Conservation (phyloP, 2,329 filamentous ascomycete genomes). For the Alternaria ethzedia region DNA sequence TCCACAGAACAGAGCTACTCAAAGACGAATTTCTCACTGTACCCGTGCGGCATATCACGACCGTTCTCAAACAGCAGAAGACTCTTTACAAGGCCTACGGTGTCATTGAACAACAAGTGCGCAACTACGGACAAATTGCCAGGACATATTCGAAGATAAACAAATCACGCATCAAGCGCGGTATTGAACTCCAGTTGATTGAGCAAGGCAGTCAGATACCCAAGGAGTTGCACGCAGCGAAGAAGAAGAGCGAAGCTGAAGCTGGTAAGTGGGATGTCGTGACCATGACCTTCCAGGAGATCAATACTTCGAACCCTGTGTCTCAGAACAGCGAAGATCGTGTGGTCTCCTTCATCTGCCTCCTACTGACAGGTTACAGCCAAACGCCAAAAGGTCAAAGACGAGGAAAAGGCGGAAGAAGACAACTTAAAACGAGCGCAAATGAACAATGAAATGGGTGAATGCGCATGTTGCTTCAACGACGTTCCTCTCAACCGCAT, state of each 20-base stretch:
- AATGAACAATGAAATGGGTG: conserved; percentile 58
- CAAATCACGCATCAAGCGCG: conserved; percentile 29
- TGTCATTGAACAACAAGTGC: conserved; percentile 39
- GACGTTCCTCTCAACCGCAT: conserved; percentile 71
- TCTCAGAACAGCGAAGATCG: neutral
- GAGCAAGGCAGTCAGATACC: conserved; percentile 32
- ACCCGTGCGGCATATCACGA: conserved; percentile 45
- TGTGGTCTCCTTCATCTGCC: neutral
- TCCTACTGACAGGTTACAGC: conserved; percentile 17
- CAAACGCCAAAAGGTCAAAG: conserved; percentile 36
- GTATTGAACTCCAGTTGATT: conserved; percentile 25
- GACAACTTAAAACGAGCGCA: conserved; percentile 42
- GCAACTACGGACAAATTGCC: conserved; percentile 23
- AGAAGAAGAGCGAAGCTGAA: conserved; percentile 31
- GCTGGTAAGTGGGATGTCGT: conserved; percentile 16
- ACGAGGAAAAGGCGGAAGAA: conserved; percentile 38
- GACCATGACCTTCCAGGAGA: neutral
- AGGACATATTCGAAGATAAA: conserved; percentile 25
- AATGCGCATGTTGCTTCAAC: conserved; percentile 75
- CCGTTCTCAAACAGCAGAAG: conserved; percentile 35
- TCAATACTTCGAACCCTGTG: neutral
- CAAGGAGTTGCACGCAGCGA: conserved; percentile 42
- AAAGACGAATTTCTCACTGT: conserved; percentile 52
- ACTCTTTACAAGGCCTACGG: conserved; percentile 50
- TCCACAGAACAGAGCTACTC: conserved; percentile 39